Evolutionary conservation across 2,329 filamentous ascomycete species (phyloP).

Genomic region (Aspergillus sclerotialis): DNA sequence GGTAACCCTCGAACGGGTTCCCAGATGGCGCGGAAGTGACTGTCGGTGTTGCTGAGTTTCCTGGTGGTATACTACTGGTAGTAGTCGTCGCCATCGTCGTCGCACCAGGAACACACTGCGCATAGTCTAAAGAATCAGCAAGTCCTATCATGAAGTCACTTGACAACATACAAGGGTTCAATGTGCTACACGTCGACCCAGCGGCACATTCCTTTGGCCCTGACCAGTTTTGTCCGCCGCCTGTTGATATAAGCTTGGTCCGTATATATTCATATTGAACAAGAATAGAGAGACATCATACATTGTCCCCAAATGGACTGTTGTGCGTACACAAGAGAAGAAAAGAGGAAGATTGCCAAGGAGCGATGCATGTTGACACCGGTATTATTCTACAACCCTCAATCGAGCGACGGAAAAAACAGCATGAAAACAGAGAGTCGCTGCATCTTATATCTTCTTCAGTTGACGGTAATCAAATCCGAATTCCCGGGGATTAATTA

Average conservation of each 20-base stretch:
- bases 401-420: neutral
- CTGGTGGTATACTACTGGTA: neutral
- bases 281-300: neutral
- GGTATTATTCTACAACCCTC: neutral
- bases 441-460: neutral
- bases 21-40: slow-evolving; percentile 28
- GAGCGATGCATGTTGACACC: neutral
- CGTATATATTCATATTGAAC: neutral
- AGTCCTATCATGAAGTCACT: no score
- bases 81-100: neutral
- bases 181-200: neutral
- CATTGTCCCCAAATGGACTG: neutral
- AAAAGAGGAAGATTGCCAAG: neutral
- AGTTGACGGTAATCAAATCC: neutral
- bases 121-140: neutral
- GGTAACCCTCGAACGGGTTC: slow-evolving; percentile 45
- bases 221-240: neutral
- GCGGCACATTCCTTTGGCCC: neutral
- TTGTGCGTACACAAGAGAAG: neutral
- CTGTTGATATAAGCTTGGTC: neutral
- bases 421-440: neutral
- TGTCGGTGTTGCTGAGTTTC: neutral
- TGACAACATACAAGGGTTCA: neutral
- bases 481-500: neutral
- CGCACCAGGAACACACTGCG: neutral